Evolutionary conservation across 768 basidiomycete species (phyloP).

Genomic region (Suillus occidentalis): DNA sequence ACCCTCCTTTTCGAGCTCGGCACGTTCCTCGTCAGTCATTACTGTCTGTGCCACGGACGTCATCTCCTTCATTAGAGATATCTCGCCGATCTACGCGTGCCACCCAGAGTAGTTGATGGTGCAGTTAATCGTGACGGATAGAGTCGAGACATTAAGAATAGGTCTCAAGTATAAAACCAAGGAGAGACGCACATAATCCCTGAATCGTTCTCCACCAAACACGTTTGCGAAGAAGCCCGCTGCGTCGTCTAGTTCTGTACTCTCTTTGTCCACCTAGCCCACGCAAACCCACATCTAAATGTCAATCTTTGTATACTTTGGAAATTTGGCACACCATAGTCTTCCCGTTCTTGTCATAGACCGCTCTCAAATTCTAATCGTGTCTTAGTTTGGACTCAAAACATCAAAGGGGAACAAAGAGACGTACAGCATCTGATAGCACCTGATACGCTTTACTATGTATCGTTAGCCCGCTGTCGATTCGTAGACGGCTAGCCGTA

Average conservation of each 20-base stretch:
- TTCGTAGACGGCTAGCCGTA: slow-evolving; percentile 4
- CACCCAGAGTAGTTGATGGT: not conserved
- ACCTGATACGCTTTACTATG: slow-evolving; percentile 93
- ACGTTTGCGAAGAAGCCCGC: slow-evolving; percentile 94
- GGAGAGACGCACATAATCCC: slow-evolving; percentile 70
- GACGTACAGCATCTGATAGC: slow-evolving; percentile 74
- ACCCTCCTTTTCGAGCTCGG: slow-evolving; percentile 77
- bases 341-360: slow-evolving; percentile 96
- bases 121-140: slow-evolving; percentile 1
- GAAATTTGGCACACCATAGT: slow-evolving; percentile 58
- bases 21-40: slow-evolving; percentile 91
- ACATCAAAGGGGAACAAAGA: slow-evolving; percentile 11
- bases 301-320: slow-evolving; percentile 5
- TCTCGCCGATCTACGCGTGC: slow-evolving; percentile 85
- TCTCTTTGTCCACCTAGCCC: slow-evolving; percentile 70
- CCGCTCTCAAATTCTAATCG: slow-evolving; percentile 70
- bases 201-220: slow-evolving; percentile 92
- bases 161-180: not conserved
- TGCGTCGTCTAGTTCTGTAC: slow-evolving; percentile 87
- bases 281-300: slow-evolving; percentile 7
- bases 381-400: not conserved
- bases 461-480: slow-evolving; percentile 12
- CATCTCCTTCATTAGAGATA: slow-evolving; percentile 94
- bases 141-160: slow-evolving; percentile 4
- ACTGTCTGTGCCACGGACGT: slow-evolving; percentile 80